These are phyloP conservation scores for button mushroom (Agaricus bisporus) DNA, from an alignment of 768 basidiomycete genomes.

Conservation along the genomic window DNA sequence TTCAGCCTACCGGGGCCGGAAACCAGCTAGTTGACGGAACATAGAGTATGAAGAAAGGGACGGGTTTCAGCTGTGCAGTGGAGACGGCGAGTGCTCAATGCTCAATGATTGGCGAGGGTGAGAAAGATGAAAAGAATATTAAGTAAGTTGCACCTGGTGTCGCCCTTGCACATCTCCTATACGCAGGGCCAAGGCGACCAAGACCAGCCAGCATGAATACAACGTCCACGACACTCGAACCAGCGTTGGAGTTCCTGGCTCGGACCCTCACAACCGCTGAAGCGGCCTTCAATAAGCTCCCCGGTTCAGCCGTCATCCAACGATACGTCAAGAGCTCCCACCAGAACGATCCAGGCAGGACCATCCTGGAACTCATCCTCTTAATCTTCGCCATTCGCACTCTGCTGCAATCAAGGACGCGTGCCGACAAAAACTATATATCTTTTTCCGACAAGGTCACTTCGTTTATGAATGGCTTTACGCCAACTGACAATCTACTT, in stretches of 20 bases:
- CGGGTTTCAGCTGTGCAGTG: too few species aligned
- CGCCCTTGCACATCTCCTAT: not conserved
- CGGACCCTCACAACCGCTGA: conserved; percentile 54
- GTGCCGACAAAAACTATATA: conserved; percentile 87
- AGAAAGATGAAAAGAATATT: not conserved
- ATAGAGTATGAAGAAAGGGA: too few species aligned
- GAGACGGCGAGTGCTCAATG: too few species aligned
- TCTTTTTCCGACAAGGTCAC: conserved; percentile 84
- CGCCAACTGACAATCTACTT: not conserved
- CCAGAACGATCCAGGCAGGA: conserved; percentile 92
- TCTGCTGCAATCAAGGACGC: conserved; percentile 82
- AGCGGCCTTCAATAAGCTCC: conserved; percentile 65
- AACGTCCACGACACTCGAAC: conserved; percentile 32
- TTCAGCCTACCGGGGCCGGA: too few species aligned
- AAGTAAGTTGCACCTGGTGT: not conserved
- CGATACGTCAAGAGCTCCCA: conserved; percentile 95
- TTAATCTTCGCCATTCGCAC: conserved; percentile 86
- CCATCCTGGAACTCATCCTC: conserved; percentile 84
- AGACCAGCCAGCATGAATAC: conserved; percentile 21
- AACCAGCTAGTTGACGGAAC: too few species aligned
- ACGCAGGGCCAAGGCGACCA: not conserved
- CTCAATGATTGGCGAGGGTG: not conserved
- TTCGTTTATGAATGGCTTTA: conserved; percentile 5
- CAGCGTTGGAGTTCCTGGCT: conserved; percentile 61
- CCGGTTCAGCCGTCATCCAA: conserved; percentile 76